Evolutionary conservation across 257 asterid species (phyloP), one percentile per base, ranked within the genome.

Genomic region (Forsythia suspensa): DNA sequence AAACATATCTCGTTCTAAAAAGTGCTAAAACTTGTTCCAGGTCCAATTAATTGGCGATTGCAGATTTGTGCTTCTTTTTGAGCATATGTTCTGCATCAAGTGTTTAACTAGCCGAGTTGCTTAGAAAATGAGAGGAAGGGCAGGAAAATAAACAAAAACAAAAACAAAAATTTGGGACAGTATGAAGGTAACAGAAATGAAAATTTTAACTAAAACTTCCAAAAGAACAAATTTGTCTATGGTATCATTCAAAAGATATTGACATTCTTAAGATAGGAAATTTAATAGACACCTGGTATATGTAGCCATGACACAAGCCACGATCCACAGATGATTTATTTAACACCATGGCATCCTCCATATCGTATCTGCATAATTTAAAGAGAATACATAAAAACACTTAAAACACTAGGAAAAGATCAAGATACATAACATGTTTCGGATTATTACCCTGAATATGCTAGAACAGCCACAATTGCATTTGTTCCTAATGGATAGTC

Each of bases 271-370:
- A 71, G 66, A 77, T 11, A 42, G 18, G 59, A 76, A 59, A 83
- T 6, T 66, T n/a, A 11, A 77, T 44, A 39, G 55, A 44, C 59
- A 93, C 99, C 97, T 95, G 98, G 86, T 93, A 95, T 84, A 91
- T 87, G 77, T 92, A 91, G 77, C 99, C 99, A 81, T 95, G 99
- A 83, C 88, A 86, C 95, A 96, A 66, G 73, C 99, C 99, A 76
- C 98, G 99, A 55, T 96, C 99, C 70, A 96, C 99, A 63, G 99
- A 92, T 79, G 99, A 94, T 87, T 92, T 96, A 84, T 96, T 96
- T 80, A 96, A 77, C 52, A 96, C 89, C 98, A 96, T 96, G 68
- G 99, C 99, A 68, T 96, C 98, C 90, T 96, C 99, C 99, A 96
- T 96, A 82, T 96, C 99, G 63, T 94, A 96, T 41, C 99, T 95